Evolutionary conservation across 2,329 filamentous ascomycete genomes (phyloP).

Genomic region (Geosmithia morbida): DNA sequence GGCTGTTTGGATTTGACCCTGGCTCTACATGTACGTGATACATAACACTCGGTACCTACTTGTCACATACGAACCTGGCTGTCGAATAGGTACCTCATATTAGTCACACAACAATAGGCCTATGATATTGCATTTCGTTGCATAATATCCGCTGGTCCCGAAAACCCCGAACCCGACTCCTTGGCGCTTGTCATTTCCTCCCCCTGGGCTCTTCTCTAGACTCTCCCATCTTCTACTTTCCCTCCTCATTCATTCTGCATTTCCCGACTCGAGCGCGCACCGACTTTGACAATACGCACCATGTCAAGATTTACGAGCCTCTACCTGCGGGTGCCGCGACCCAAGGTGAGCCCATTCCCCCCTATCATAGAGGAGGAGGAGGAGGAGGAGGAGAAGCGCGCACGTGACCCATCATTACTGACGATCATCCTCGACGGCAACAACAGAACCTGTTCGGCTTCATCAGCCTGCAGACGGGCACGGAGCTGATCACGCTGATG

Average conservation of each 20-base stretch:
- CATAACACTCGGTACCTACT: too few species aligned
- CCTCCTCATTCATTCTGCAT: background rate
- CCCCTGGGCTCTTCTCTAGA: background rate
- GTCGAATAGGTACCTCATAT: too few species aligned
- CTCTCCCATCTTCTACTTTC: background rate
- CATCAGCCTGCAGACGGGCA: slow-evolving; percentile 74
- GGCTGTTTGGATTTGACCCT: too few species aligned
- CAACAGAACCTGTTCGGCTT: slow-evolving; percentile 68
- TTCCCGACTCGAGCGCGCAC: background rate
- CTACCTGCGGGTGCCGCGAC: slow-evolving; percentile 22
- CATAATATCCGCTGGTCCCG: background rate
- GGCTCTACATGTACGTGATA: too few species aligned
- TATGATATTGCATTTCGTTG: background rate
- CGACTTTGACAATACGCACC: background rate
- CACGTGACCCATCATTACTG: slow-evolving; percentile 3
- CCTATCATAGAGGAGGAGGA: too few species aligned
- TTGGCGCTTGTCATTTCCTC: background rate
- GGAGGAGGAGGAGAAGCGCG: too few species aligned
- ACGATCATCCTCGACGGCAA: background rate
- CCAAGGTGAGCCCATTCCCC: slow-evolving; percentile 18
- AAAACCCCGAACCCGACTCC: background rate
- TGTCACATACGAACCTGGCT: too few species aligned
- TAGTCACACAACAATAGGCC: background rate
- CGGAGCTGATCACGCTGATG: slow-evolving; percentile 69
- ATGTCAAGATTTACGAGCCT: slow-evolving; percentile 22